Evolutionary conservation across 495 filamentous ascomycete species (phyloP), one percentile per base, ranked within the genome.

Genomic region (Penicillium coffeae): DNA sequence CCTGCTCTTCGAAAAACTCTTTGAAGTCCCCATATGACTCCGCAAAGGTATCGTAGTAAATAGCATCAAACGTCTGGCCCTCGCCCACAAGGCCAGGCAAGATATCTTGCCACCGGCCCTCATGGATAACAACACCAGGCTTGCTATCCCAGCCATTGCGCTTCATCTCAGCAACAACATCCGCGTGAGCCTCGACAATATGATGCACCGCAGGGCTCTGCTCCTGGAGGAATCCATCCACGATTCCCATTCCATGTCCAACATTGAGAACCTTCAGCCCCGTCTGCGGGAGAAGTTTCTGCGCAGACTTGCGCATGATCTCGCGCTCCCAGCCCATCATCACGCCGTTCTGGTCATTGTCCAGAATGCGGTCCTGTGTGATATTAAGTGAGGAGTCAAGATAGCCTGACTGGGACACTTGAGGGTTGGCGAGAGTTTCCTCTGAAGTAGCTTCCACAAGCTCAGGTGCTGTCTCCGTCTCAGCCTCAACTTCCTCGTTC

Each of bases 21-120:
- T 84, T 84, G 34, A 98, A 80, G 62, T 89, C 87, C 4, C 69
- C 72, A 69, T 98, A 98, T 38, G 88, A 84, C 69, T 97, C 94
- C 7, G 91, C 93, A 56, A 96, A 98, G 0, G 93, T 98, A 62
- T 97, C 94, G 58, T 96, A 97, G 72, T 96, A 98, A 46, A 98
- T 91, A 27, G 86, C 90, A 64, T 98, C 89, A 62, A 92, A 94
- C 19, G 81, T 69, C 37, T 84, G 74, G 6, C 84, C 84, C 38
- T 82, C 66, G n/a, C 80, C 77, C 0, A 93, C 67, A 7, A 98
- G 74, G 21, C 69, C 66, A 0, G 85, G 86, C 7, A 95, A 65
- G 0, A 95, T 73, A 53, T 95, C 85, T 66, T 95, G 90, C 90
- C 90, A 96, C 50, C 75, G 76, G 7, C 90, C 90, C 57, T 84